phyloP scores from a whole-genome alignment of 176 grass and related monocot genomes.

The Stipa capillata region DNA sequence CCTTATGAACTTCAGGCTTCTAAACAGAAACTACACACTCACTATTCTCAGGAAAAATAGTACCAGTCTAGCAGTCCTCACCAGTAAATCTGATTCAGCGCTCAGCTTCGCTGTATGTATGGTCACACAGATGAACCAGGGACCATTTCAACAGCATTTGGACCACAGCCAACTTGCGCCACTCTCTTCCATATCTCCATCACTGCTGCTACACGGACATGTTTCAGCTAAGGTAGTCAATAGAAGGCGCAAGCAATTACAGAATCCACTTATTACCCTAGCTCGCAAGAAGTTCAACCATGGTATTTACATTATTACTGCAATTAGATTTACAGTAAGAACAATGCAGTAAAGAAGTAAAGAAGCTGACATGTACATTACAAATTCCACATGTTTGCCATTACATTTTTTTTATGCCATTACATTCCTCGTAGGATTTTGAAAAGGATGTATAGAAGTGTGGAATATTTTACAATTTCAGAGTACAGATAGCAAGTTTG shows the following conservation, averaged over 20 bases:
- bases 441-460: background rate
- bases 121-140: background rate
- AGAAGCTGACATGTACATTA: background rate
- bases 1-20: background rate
- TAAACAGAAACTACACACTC: background rate
- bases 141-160: background rate
- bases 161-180: background rate
- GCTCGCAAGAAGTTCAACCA: background rate
- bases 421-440: background rate
- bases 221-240: slow-evolving; percentile 5
- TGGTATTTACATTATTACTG: background rate
- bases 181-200: background rate
- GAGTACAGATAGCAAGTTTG: background rate
- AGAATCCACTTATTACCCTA: background rate
- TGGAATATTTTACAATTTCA: background rate
- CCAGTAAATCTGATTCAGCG: background rate
- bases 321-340: background rate
- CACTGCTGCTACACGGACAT: background rate
- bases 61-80: background rate
- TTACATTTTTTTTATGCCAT: background rate
- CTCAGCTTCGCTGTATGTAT: background rate
- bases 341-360: background rate
- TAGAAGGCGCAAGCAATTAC: background rate
- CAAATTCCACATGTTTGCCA: background rate
- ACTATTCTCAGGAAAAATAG: background rate